Conservation (phyloP, 306 rosid species). For the Medicago truncatula region MtrunA17r5.0-ANR NC_053049.1:27340001-27340500, state of each 20-base stretch:
- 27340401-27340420: background rate
- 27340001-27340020: slow-evolving; percentile 76
- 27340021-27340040: slow-evolving; percentile 78
- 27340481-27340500: slow-evolving; percentile 90
- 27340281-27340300: slow-evolving; percentile 97
- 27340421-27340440: slow-evolving; percentile 37
- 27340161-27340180: slow-evolving; percentile 83
- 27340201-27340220: slow-evolving; percentile 75
- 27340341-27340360: slow-evolving; percentile 69
- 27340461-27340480: slow-evolving; percentile 32
- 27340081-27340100: slow-evolving; percentile 55
- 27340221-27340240: slow-evolving; percentile 88
- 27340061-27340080: slow-evolving; percentile 82
- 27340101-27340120: slow-evolving; percentile 31
- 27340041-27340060: slow-evolving; percentile 81
- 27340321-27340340: slow-evolving; percentile 79
- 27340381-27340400: slow-evolving; percentile 4
- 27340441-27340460: slow-evolving; percentile 34
- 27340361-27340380: background rate
- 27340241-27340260: slow-evolving; percentile 89
- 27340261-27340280: slow-evolving; percentile 91
- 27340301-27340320: slow-evolving; percentile 88
- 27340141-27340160: slow-evolving; percentile 49
- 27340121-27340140: slow-evolving; percentile 29
- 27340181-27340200: slow-evolving; percentile 78